Evolutionary conservation across 2,329 filamentous ascomycete genomes (phyloP), one percentile per base, ranked within the genome.

Genomic region (Ramularia collo-cygni): DNA sequence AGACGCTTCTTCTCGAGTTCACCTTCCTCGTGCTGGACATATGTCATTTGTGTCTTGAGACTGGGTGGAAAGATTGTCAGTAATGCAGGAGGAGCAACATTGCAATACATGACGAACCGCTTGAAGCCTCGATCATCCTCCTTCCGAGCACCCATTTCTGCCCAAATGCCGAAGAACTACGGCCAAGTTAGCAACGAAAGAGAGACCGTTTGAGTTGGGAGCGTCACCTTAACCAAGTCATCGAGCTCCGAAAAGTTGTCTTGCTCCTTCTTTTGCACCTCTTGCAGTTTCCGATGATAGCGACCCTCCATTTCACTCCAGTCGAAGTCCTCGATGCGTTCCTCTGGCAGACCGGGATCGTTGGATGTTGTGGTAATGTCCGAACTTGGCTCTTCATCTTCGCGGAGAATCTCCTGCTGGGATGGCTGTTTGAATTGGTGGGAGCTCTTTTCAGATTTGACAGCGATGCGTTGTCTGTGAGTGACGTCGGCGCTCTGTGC

Each of bases 121-220:
- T 90, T 90, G 47, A 78, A 72, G 16, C 85, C 83, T 40, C 89
- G 76, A 43, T 82, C 80, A 40, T 84, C 79, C 60, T 95, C 89
- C 46, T 85, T 79, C 8, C 71, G 66, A 21, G 79, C 74, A 1
- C 83, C 82, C 9, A 83, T 77, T 14, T 81, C 72, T 16, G 85
- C 83, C 88, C 89, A 95, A 26, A 80, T 67, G 42, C 74, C 74
- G 61, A 94, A 94, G 59, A 83, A 84, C 86, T 93, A 49, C 17
- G 28, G 35, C 31, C 33, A 12, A 44, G 47, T 47, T 40, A 48
- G 26, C 29, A 8, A 21, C 13, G 13, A n/a, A 12, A 15, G 7
- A 3, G 28, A 32, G 19, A 17, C 16, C 26, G 44, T 50, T 60
- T n/a, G n/a, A n/a, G n/a, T n/a, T n/a, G n/a, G n/a, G n/a, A n/a